Percentiles rank a stretch among this genome's conserved stretches.
These are phyloP conservation scores for Diddensiella caesifluorescens DNA, from an alignment of 805 yeast genomes.

Conservation along the genomic window DNA sequence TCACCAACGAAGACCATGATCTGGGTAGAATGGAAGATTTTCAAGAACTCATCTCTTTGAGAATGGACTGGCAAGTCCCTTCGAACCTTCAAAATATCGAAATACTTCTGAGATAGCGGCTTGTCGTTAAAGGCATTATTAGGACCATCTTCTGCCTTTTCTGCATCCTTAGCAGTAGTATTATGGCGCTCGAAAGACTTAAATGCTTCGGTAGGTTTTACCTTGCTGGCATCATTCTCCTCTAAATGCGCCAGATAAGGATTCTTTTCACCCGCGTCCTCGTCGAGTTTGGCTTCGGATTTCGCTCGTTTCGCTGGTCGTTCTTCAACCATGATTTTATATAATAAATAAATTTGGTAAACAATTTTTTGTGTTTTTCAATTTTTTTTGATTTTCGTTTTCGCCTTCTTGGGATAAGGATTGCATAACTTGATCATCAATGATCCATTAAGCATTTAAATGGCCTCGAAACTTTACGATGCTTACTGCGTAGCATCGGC, in stretches of 20 bases:
- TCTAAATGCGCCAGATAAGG: conserved; percentile 32
- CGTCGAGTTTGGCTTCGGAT: conserved; percentile 7
- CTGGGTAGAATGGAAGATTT: conserved; percentile 78
- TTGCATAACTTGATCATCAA: no score
- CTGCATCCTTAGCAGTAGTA: conserved; percentile 33
- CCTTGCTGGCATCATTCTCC: conserved; percentile 12
- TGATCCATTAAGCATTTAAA: neutral
- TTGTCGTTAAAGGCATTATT: conserved; percentile 78
- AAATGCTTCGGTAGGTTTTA: conserved; percentile 5
- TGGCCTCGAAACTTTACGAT: conserved; percentile 3
- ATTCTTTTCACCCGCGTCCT: conserved; percentile 14
- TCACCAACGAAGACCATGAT: conserved; percentile 98
- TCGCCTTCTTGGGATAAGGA: no score
- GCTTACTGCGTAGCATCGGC: conserved; percentile 9
- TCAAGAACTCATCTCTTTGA: conserved; percentile 83
- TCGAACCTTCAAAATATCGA: conserved; percentile 70
- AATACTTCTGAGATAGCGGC: conserved; percentile 57
- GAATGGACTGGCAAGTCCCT: conserved; percentile 90
- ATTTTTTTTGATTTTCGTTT: conserved; percentile 3
- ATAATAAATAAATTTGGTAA: neutral
- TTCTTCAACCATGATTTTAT: conserved; percentile 13
- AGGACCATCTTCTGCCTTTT: conserved; percentile 39
- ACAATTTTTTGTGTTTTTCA: neutral
- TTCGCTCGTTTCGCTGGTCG: conserved; percentile 15
- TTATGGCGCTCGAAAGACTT: conserved; percentile 24